Percentiles rank a stretch among this genome's conserved stretches.
phyloP scores from a whole-genome alignment of 176 grass and related monocot species.

The Stipa capillata region DNA sequence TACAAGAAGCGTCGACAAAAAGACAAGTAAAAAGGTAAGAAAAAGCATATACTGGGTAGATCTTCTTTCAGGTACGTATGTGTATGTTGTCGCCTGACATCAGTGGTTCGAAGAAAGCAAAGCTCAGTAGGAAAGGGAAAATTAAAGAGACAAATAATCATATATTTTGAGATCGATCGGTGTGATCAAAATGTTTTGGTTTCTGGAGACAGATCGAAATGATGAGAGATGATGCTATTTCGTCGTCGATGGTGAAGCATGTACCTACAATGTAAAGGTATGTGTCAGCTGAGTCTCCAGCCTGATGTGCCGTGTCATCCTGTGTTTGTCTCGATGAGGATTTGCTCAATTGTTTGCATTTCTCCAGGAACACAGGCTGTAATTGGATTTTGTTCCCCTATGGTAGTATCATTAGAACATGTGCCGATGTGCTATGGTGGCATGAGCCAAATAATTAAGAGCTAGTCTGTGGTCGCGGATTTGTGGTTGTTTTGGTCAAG shows the following conservation, averaged over 20 bases:
- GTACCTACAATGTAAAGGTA: too few relatives aligned
- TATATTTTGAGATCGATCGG: neutral
- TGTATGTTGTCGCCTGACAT: neutral
- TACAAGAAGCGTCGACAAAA: neutral
- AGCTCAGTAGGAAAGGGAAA: neutral
- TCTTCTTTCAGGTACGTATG: constrained; percentile 2
- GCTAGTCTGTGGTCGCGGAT: neutral
- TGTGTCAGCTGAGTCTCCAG: neutral
- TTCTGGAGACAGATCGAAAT: neutral
- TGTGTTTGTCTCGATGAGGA: neutral
- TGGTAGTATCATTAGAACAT: neutral
- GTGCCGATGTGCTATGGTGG: neutral
- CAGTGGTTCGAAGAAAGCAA: neutral
- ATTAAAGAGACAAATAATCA: too few relatives aligned
- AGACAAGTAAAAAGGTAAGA: neutral
- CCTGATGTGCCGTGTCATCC: constrained; percentile 1
- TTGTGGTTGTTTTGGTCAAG: neutral
- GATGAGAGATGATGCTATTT: constrained; percentile 7
- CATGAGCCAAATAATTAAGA: neutral
- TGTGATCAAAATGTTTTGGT: neutral
- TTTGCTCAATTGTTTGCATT: neutral
- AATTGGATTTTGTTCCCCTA: neutral
- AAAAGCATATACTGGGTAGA: neutral
- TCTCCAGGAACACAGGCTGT: neutral
- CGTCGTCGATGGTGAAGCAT: neutral